Base-by-base conservation (phyloP, 495 filamentous ascomycete genomes). In the Astrocystis sublimbata region DNA sequence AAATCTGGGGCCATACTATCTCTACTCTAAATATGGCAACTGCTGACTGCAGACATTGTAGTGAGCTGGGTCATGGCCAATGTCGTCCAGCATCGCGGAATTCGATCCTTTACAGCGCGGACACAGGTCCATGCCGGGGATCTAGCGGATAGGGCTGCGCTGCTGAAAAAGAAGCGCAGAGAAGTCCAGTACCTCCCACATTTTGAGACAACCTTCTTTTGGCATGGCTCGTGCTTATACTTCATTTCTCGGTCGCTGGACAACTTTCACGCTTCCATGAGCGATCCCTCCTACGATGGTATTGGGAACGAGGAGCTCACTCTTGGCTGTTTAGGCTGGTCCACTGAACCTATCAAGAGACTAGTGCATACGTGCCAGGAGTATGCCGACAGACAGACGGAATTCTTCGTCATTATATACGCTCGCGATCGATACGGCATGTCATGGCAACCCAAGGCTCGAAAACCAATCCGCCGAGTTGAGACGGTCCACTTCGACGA, bases 401-500 rank as follows among this genome's bases (percentile, higher is more conserved):
- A 76, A 60, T 66, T 72, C n/a, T 80, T 72, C 43, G 70, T 80
- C 63, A 79, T 76, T 17, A 75, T 80, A 5, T 70, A 73, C 54
- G 62, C 71, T 3, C 70, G 71, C 31, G 67, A 71, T 58, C 73
- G 74, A 8, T 72, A 73, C 42, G 70, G 75, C 0, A 70, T 73
- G 41, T 64, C 70, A 4, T 80, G 78, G 78, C 75, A 79, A 30
- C 73, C 72, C 2, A 79, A 75, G 60, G 75, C 78, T 12, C 69
- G 78, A 51, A 76, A 73, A 17, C 78, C 79, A 2, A 73, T 79
- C 15, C 75, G 78, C 7, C 73, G 75, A 28, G 68, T 82, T 2
- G 74, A 78, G 26, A 81, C 79, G 6, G 74, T 82, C 12, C 75
- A 79, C 31, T 78, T 82, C 58, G 78, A 80, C 60, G 77, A 80